Evolutionary conservation across 345 rosid genomes (phyloP), one percentile per base, ranked within the genome.

Genomic region (Citrus inodora): DNA sequence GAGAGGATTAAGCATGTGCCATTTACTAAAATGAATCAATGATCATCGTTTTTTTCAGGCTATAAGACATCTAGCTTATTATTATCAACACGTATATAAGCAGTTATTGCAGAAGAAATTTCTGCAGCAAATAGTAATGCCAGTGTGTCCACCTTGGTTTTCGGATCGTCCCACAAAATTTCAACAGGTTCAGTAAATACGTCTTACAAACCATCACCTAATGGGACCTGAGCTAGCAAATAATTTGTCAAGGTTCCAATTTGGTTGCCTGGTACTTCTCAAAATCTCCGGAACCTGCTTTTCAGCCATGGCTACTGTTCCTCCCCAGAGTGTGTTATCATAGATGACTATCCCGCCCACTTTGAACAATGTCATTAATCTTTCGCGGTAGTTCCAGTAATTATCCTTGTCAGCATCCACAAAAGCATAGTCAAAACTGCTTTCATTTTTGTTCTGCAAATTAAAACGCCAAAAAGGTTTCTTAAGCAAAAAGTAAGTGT

Each of bases 151-250:
- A 2, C 3, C 3, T 3, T 46, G 16, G 51, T 42, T 42, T 42
- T 9, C 4, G 51, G 51, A 42, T 42, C 1, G 16, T 42, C 4
- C 51, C 1, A 11, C 16, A 5, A 51, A 51, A 17, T 51, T 4
- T 51, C 55, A 51, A 14, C 56, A 61, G 32, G 19, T 16, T 84
- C 80, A 82, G 40, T 16, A 33, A 61, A 80, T 51, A 22, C 91
- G 87, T 79, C 87, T 83, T 84, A 59, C 90, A 89, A 61, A 73
- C 95, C 95, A 83, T 91, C 97, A 24, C 94, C 95, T 17, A 88
- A 66, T 10, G 94, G 86, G 63, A 86, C 88, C 60, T 82, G 89
- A 33, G 89, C 92, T 4, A 91, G 35, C 90, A 0, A 94, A 73
- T 32, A 9, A 40, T 79, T 82, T 82, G 80, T 92, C 90, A 30